Conservation (phyloP, 352 stramenopile species). For the Elongisporangium prolatum region DNA sequence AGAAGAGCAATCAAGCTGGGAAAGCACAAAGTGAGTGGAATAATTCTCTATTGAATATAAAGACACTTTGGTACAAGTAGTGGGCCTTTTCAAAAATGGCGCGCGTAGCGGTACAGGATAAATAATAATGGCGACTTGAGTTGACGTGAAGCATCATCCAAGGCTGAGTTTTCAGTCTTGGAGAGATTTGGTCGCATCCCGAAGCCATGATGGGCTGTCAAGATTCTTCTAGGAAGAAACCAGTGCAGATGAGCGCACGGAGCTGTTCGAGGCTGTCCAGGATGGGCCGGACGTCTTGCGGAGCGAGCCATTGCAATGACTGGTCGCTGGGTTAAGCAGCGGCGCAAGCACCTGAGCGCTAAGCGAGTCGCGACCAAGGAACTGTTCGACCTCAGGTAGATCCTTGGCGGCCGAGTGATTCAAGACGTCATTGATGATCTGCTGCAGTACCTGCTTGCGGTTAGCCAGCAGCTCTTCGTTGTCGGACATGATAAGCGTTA, state of each 20-base stretch:
- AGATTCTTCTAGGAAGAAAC: conserved; percentile 16
- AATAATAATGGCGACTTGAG: background rate
- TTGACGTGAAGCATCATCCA: conserved; percentile 5
- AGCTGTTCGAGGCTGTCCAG: conserved; percentile 35
- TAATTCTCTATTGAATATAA: background rate
- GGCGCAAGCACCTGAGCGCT: conserved; percentile 43
- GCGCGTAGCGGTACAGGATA: conserved; percentile 1
- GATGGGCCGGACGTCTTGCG: conserved; percentile 65
- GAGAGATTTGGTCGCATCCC: background rate
- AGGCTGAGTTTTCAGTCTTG: background rate
- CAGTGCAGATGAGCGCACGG: conserved; percentile 21
- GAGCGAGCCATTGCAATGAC: conserved; percentile 54
- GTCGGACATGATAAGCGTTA: conserved; percentile 70
- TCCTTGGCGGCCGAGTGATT: conserved; percentile 56
- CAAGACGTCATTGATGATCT: conserved; percentile 49
- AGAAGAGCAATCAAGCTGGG: background rate
- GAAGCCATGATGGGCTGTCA: background rate
- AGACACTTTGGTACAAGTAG: background rate
- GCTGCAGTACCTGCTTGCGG: conserved; percentile 56
- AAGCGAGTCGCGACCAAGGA: conserved; percentile 54
- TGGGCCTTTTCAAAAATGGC: background rate
- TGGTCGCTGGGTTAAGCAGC: conserved; percentile 27
- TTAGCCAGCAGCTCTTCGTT: conserved; percentile 56
- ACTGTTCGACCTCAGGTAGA: conserved; percentile 57
- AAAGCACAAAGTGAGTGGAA: background rate